These are phyloP conservation scores for Coleophoma crateriformis DNA, from an alignment of 2,329 filamentous ascomycete species.

Conservation along the genomic window DNA sequence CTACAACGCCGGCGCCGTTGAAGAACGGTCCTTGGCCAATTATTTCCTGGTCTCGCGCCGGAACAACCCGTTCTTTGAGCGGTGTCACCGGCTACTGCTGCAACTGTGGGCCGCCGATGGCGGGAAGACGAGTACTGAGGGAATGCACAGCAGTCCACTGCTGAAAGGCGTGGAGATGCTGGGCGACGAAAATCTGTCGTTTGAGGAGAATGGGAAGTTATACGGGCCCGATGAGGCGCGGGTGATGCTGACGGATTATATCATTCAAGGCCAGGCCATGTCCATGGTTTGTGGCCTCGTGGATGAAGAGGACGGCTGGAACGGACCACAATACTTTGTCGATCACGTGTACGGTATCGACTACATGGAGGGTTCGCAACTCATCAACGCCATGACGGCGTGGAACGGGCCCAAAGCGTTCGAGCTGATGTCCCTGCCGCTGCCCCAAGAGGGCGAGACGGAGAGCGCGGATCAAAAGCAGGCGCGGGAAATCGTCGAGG, in stretches of 20 bases:
- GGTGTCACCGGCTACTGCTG: conserved; percentile 43
- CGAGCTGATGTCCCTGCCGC: conserved; percentile 38
- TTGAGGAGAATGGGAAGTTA: conserved; percentile 26
- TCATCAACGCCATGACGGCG: conserved; percentile 44
- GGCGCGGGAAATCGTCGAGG: conserved; percentile 46
- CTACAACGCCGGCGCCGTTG: conserved; percentile 33
- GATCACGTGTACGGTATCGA: conserved; percentile 44
- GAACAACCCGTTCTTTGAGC: conserved; percentile 42
- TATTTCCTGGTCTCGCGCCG: conserved; percentile 37
- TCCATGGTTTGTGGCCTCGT: conserved; percentile 45
- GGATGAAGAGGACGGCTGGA: conserved; percentile 44
- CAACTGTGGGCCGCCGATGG: conserved; percentile 41
- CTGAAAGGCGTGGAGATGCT: conserved; percentile 38
- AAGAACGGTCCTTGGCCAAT: conserved; percentile 36
- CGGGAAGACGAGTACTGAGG: conserved; percentile 42
- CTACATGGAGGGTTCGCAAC: conserved; percentile 43
- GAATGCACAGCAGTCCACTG: conserved; percentile 42
- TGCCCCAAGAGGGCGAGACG: conserved; percentile 31
- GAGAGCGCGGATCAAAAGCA: conserved; percentile 39
- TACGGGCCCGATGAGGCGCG: conserved; percentile 33
- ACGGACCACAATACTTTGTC: conserved; percentile 45
- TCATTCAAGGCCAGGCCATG: conserved; percentile 49
- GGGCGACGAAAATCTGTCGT: conserved; percentile 12
- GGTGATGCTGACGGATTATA: conserved; percentile 47
- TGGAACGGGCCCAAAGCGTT: conserved; percentile 46